Evolutionary conservation across 2,329 filamentous ascomycete genomes (phyloP), one percentile per base, ranked within the genome.

Genomic region (Penicillium rolfsii): DNA sequence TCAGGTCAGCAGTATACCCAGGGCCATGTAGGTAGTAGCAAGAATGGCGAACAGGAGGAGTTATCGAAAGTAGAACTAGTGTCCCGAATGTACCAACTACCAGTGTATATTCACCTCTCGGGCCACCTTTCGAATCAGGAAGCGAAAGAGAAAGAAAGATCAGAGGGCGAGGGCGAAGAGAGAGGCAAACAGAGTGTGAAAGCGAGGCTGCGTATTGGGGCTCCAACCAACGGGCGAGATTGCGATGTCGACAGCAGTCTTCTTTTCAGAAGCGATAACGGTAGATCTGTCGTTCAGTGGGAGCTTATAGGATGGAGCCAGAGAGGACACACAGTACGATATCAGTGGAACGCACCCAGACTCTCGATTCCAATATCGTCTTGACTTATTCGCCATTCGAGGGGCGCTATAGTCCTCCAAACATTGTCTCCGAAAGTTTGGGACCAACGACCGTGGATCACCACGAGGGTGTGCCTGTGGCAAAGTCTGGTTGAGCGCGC

Each of bases 391-490:
- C 43, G 43, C 24, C 43, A 6, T 28, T 48, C 26, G 14, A 48
- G 45, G 45, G 45, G 45, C 45, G 45, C 11, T 48, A 48, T 48
- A 48, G 45, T 30, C 26, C 45, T n/a, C 14, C 16, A 30, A 48
- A 48, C 45, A 48, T 6, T 14, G 45, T 30, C 45, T 48, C 14
- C 45, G 26, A 50, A 48, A 60, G 49, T 55, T 52, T 57, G 45
- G 45, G 36, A 40, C 50, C 35, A 14, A 53, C 19, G 55, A 58
- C 45, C 16, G 16, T 50, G 43, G 24, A 57, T 48, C 28, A 57
- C 28, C 45, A 50, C 58, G 46, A 40, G 35, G 35, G 24, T 55
- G 35, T 40, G 41, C 53, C 43, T 56, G 52, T 59, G 52, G 53
- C 57, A 53, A 46, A 16, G 43, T 38, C 9, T 40, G 30, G 9